Conservation (phyloP, 805 yeast species). For the Torulaspora delbrueckii region DNA sequence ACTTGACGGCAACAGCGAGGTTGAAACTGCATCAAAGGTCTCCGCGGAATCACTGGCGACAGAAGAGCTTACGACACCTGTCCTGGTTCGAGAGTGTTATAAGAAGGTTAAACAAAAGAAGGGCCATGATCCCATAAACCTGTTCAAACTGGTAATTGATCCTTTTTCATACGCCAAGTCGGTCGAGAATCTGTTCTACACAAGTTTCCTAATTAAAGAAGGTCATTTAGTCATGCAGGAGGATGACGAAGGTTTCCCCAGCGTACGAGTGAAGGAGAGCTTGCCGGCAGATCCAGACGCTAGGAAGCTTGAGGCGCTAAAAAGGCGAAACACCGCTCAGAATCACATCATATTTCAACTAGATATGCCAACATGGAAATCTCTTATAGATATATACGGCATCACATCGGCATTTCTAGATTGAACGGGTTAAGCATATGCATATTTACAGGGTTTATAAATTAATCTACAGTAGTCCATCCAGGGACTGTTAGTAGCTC, state of each 20-base stretch:
- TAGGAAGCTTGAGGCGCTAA: constrained; percentile 24
- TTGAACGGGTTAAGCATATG: neutral
- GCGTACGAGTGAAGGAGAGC: constrained; percentile 35
- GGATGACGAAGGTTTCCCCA: constrained; percentile 46
- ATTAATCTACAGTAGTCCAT: constrained; percentile 36
- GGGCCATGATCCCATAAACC: constrained; percentile 42
- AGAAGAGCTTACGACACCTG: constrained; percentile 58
- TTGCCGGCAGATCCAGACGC: constrained; percentile 27
- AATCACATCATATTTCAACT: constrained; percentile 71
- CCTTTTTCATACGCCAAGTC: constrained; percentile 74
- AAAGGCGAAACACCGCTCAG: constrained; percentile 30
- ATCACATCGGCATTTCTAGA: constrained; percentile 51
- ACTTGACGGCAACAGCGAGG: constrained; percentile 37
- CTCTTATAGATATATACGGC: constrained; percentile 47
- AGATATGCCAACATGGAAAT: constrained; percentile 62
- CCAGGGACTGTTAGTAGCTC: constrained; percentile 48
- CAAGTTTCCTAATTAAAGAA: constrained; percentile 75
- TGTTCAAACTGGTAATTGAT: constrained; percentile 65
- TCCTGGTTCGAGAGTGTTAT: constrained; percentile 54
- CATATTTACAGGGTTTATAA: constrained; percentile 17
- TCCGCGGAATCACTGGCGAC: constrained; percentile 47
- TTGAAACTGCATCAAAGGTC: constrained; percentile 50
- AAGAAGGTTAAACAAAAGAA: constrained; percentile 35
- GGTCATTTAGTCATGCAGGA: constrained; percentile 55
- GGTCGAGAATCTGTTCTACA: constrained; percentile 77